Evolutionary conservation across 768 basidiomycete genomes (phyloP), one percentile per base, ranked within the genome.

Genomic region (Suillus sp.): DNA sequence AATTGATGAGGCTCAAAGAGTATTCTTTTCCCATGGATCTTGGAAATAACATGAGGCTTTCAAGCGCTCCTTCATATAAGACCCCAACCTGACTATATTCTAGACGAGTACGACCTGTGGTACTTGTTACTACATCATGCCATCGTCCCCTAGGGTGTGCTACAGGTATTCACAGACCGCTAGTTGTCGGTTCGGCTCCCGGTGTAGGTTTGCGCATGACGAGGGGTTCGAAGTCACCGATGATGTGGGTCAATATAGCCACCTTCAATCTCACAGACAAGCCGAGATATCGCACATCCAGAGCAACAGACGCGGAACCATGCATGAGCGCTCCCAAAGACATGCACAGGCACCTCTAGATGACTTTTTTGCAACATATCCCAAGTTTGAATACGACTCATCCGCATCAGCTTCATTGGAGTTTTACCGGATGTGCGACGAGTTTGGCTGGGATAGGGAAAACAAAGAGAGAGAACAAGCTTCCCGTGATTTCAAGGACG

Each of bases 301-400:
- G 53, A 55, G 6, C n/a, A 35, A 35, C 5, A 34, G 25, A 2
- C 47, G 11, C 10, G 20, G 9, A 13, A 30, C 10, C 38, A 30
- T 7, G 27, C 18, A 55, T 57, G 30, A 60, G 43, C 59, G 11
- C 25, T 43, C 43, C 34, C 1, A 40, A 16, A 48, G 57, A 47
- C 4, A 13, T 20, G 10, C 32, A 11, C 43, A 43, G 16, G 7
- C 65, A 10, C 68, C 74, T 20, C 72, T 75, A 56, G 68, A 68
- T 4, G 57, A 51, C 0, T 75, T 75, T 62, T 75, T 73, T 51
- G 67, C 30, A 11, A 65, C 45, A 18, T 73, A 69, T 18, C 63
- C 67, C 2, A 59, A 63, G 0, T 74, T 71, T n/a, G 18, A 58
- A 16, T 74, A 74, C 34, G 37, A 25, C 2, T 14, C 13, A 18